A percentile compares a stretch with the other conserved stretches of the same genome.
These are phyloP conservation scores for Penicillium steckii DNA, from an alignment of 495 filamentous ascomycete genomes.

Conservation along the genomic window DNA sequence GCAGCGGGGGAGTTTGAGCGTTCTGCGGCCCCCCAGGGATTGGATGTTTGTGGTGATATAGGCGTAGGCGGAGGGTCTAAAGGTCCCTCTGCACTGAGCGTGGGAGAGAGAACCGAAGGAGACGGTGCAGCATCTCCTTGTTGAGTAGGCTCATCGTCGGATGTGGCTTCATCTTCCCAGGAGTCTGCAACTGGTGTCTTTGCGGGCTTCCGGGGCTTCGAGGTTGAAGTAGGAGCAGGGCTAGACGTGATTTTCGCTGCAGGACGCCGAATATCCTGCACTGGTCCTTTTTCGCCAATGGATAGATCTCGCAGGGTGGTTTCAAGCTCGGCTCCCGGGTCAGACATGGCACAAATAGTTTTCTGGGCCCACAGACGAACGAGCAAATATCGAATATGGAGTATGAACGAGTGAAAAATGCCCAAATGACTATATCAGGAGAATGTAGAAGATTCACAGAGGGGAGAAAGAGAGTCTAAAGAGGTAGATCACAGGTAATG, in stretches of 20 bases:
- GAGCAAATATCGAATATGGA: neutral
- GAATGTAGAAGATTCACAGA: neutral
- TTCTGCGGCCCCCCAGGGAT: slow-evolving; percentile 19
- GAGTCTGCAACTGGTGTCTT: slow-evolving; percentile 63
- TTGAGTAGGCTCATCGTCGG: slow-evolving; percentile 33
- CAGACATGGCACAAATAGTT: slow-evolving; percentile 22
- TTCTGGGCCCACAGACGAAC: neutral
- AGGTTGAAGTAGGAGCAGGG: slow-evolving; percentile 3
- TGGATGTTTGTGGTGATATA: slow-evolving; percentile 48
- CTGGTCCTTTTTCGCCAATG: slow-evolving; percentile 37
- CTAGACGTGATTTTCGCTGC: slow-evolving; percentile 13
- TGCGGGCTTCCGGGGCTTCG: slow-evolving; percentile 41
- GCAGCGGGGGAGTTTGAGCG: slow-evolving; percentile 18
- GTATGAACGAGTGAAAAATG: neutral
- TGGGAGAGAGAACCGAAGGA: slow-evolving; percentile 26
- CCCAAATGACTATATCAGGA: neutral
- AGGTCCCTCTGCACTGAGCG: slow-evolving; percentile 38
- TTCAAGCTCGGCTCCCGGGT: slow-evolving; percentile 38
- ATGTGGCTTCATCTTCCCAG: slow-evolving; percentile 77
- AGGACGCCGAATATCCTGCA: slow-evolving; percentile 34
- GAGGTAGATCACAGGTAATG: slow-evolving; percentile 17
- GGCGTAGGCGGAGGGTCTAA: slow-evolving; percentile 62
- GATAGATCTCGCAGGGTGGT: slow-evolving; percentile 45
- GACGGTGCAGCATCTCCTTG: slow-evolving; percentile 10
- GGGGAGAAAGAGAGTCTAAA: neutral